Base-by-base conservation (phyloP, 495 filamentous ascomycete species). In the Aspergillus indologenus region DNA sequence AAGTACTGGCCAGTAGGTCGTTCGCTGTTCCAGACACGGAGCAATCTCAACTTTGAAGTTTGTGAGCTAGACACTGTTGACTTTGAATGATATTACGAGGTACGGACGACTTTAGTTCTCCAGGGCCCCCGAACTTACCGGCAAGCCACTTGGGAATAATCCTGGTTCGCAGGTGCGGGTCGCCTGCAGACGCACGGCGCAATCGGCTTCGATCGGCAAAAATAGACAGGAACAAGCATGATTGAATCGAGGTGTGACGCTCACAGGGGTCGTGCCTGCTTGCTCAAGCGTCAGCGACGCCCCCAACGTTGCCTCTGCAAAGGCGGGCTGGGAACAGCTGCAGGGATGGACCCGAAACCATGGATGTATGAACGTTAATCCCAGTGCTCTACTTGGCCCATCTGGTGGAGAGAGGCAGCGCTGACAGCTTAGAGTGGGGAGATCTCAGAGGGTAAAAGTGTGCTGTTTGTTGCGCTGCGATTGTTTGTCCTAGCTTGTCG, bases 151-250 rank as follows among this genome's bases (percentile, higher is more conserved):
- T 14, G 48, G 54, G 57, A 29, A 44, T 40, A 55, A 64, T 64
- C 61, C 63, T 59, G 66, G 66, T 64, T 64, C 59, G 45, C 57
- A 63, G 63, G 61, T 29, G 59, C 57, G 55, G 59, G 61, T 60
- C 46, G 40, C 58, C 58, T 58, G 60, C 61, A 58, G 64, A 62
- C 51, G 53, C 57, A 61, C 62, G 61, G 51, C 34, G 54, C 40
- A 59, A 67, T 67, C 65, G 46, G 59, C 59, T 48, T 45, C 54
- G 62, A 63, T 58, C 53, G 34, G 45, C 44, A 22, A 57, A 18
- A 34, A 44, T 15, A 52, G 45, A 58, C 23, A 56, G 18, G 34
- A 40, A 40, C 34, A 40, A 40, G 34, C 34, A 40, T 40, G 34
- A 40, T 8, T 40, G 34, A 40, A 40, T 40, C 34, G 34, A 40